Base-by-base conservation (phyloP, 306 rosid genomes). In the Dryas drummondii region DNA sequence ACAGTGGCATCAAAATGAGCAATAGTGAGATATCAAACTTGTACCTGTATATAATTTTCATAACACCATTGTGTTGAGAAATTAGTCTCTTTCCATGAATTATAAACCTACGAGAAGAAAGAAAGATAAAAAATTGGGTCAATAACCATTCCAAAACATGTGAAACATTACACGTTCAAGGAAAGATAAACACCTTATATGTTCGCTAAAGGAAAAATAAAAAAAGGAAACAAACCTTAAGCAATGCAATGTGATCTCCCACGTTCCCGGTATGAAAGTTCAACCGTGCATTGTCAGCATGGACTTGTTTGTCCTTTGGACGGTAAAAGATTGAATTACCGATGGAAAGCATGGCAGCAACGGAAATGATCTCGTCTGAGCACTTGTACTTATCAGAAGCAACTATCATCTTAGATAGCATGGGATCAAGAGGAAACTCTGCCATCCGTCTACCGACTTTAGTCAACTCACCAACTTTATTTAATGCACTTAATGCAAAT, bases 301-400 rank as follows among this genome's bases (percentile, higher is more conserved):
- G 97, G 44, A 94, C 99, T 90, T 94, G 99, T 81, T 94, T 94
- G 81, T 94, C 99, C 85, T 94, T 94, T 5, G 99, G 97, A n/a
- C 97, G 96, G 72, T 94, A 91, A 82, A 92, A 94, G 72, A 92
- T 90, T 19, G 97, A 90, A 89, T 94, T 94, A 45, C 97, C 97
- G 68, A 92, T 72, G 76, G 97, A 91, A 70, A 94, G 97, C 99
- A 94, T 94, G 53, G 99, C 81, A 75, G 97, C 93, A 79, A 94
- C 81, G 55, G 97, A 87, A 70, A 91, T 94, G 40, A 91, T 84
- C 76, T 94, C 96, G 1, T 92, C 97, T 47, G 99, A 90, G 73
- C 99, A 92, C 72, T 85, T 90, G 79, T 81, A 88, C 80, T 90
- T 90, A 59, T 92, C 97, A 59, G 99, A 94, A 52, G 96, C 97